Base-by-base conservation (phyloP, 345 rosid genomes). In the Combretum micranthum region DNA sequence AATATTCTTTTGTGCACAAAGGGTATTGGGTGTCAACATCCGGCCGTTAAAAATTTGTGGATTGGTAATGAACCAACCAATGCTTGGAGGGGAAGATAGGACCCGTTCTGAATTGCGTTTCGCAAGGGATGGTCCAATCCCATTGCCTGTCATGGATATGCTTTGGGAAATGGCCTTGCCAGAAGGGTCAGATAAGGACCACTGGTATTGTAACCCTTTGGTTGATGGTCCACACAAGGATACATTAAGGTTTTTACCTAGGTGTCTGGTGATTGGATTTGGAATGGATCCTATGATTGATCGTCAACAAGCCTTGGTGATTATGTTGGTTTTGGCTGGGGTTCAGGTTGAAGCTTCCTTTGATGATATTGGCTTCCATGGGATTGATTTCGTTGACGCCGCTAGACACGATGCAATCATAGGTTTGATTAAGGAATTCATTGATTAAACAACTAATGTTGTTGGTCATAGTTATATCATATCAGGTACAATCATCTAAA, bases 291-390 rank as follows among this genome's bases (percentile, higher is more conserved):
- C 69, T 42, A 15, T 11, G 47, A 56, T 69, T 13, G 78, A 74
- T 54, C 42, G 71, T 45, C 78, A 74, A 37, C 74, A 74, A 32
- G 75, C 57, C 15, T 74, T 74, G n/a, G 65, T 74, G 25, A 49
- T 47, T 3, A 55, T 69, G 72, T 21, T 74, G 32, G 74, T 59
- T 22, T 13, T 23, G 7, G 53, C 55, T 25, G 78, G 78, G 15
- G 78, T 64, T 15, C 62, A 61, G 15, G 72, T 74, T 16, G 78
- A 74, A 58, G 78, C 78, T 0, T 55, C 60, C 54, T 74, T 74
- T 42, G 78, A 74, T 19, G 78, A 69, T 18, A 65, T 64, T 4
- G 78, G 78, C 3, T 74, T 74, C 45, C 71, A 61, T 65, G 72
- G 72, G 18, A 69, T 74, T 18, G 75, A 74, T 59, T 48, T 64